Percentiles rank a stretch among this genome's conserved stretches.
phyloP scores from a whole-genome alignment of 306 rosid genomes.

The Lathyrus oleraceus region DNA sequence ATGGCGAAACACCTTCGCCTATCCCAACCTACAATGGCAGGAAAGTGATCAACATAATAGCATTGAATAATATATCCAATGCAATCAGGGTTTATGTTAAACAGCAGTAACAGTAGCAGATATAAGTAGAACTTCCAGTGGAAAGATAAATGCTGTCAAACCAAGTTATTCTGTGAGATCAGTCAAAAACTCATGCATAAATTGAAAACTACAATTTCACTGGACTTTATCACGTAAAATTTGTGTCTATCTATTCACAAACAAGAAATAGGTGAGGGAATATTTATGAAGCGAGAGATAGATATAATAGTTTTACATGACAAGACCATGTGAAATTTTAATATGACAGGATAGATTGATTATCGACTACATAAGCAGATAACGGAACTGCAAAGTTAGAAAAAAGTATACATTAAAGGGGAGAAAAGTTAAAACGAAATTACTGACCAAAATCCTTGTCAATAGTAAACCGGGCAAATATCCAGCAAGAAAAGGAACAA shows the following conservation, averaged over 20 bases:
- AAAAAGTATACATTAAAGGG: not conserved
- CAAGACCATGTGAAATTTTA: not conserved
- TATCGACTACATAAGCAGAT: no score
- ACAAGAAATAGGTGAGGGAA: no score
- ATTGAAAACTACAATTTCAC: not conserved
- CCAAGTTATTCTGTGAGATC: slow-evolving; percentile 10
- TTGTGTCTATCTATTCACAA: not conserved
- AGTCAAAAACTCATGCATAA: slow-evolving; percentile 8
- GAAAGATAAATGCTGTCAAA: slow-evolving; percentile 26
- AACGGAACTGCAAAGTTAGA: not conserved
- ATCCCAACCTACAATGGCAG: slow-evolving; percentile 77
- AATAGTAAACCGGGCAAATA: slow-evolving; percentile 77
- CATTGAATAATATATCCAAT: slow-evolving; percentile 18
- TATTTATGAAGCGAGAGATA: not conserved
- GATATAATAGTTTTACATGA: not conserved
- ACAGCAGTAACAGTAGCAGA: slow-evolving; percentile 2
- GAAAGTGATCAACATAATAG: slow-evolving; percentile 26
- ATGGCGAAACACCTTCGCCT: slow-evolving; percentile 99
- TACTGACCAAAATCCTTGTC: slow-evolving; percentile 80
- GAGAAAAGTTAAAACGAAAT: slow-evolving; percentile 5
- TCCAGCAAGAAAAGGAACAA: slow-evolving; percentile 90
- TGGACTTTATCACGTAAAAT: not conserved
- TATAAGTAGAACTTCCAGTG: slow-evolving; percentile 10
- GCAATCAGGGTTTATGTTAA: slow-evolving; percentile 4
- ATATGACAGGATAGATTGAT: not conserved